Evolutionary conservation across 495 filamentous ascomycete genomes (phyloP).

Genomic region (Tuber indicum): DNA sequence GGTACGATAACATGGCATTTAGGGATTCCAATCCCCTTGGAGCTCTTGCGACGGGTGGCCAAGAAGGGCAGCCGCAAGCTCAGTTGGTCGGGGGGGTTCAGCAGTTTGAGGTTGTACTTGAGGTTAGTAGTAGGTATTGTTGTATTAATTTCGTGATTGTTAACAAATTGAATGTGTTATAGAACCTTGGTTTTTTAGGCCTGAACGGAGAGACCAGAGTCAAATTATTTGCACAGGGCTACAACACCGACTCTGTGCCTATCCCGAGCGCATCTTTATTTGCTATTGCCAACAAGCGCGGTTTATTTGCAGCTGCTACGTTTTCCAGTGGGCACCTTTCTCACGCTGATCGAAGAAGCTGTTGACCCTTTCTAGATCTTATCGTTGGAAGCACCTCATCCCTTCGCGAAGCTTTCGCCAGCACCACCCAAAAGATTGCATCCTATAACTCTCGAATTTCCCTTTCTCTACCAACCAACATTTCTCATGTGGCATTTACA

Average conservation of each 20-base stretch:
- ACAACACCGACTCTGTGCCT: constrained; percentile 67
- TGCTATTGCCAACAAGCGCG: constrained; percentile 70
- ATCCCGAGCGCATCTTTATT: constrained; percentile 76
- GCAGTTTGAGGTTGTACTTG: constrained; percentile 49
- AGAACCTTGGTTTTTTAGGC: constrained; percentile 78
- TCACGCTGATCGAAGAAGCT: constrained; percentile 5
- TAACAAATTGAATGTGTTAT: constrained; percentile 17
- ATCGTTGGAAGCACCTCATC: constrained; percentile 69
- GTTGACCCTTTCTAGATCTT: constrained; percentile 46
- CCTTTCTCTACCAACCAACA: constrained; percentile 62
- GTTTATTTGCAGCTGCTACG: constrained; percentile 78
- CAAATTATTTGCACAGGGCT: constrained; percentile 68
- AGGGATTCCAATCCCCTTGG: constrained; percentile 33
- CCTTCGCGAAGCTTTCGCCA: constrained; percentile 67
- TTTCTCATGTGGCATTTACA: constrained; percentile 86
- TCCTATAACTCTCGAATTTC: constrained; percentile 70
- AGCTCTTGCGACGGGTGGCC: constrained; percentile 26
- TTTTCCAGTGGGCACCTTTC: constrained; percentile 51
- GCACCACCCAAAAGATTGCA: constrained; percentile 52
- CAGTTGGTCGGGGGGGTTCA: constrained; percentile 40
- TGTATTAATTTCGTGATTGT: not conserved
- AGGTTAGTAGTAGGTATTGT: constrained; percentile 43
- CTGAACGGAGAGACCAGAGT: constrained; percentile 75
- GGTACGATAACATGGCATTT: constrained; percentile 20
- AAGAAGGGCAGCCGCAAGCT: constrained; percentile 26